Conservation (phyloP, 1,284 basidiomycete species). For the Cutaneotrichosporon cyanovorans region DNA sequence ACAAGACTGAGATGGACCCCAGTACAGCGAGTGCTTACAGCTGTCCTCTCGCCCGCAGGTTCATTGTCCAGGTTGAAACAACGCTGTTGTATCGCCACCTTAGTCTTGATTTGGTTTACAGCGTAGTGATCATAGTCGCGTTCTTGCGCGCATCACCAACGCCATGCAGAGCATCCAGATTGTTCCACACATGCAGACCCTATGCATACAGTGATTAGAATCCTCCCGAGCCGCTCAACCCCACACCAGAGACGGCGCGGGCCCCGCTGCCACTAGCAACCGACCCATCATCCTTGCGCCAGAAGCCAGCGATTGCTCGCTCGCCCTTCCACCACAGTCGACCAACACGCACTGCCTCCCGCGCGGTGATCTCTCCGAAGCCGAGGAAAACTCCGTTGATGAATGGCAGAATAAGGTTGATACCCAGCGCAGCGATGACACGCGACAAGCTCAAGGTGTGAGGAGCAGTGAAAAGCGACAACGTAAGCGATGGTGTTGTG, state of each 20-base stretch:
- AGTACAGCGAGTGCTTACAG: no score
- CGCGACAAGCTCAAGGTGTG: conserved; percentile 67
- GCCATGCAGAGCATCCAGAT: no score
- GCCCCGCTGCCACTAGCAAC: conserved; percentile 13
- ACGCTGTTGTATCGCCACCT: no score
- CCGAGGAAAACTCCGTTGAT: conserved; percentile 97
- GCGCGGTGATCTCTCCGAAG: conserved; percentile 94
- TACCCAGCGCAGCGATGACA: conserved; percentile 71
- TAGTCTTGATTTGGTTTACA: no score
- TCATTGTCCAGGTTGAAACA: no score
- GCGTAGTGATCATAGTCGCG: no score
- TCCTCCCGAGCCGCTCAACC: conserved; percentile 25
- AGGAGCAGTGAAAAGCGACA: conserved; percentile 74
- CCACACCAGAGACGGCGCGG: conserved; percentile 23
- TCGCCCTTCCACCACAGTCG: conserved; percentile 44
- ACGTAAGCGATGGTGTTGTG: conserved; percentile 53
- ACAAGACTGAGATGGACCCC: no score
- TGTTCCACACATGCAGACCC: no score
- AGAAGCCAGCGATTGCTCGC: conserved; percentile 22
- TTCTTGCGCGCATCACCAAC: no score
- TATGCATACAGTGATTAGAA: conserved; percentile 12
- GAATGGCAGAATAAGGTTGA: conserved; percentile 89
- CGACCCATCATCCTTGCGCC: conserved; percentile 14
- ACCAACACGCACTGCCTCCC: conserved; percentile 69
- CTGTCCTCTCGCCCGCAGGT: no score